Evolutionary conservation across 2,329 filamentous ascomycete species (phyloP), one percentile per base, ranked within the genome.

Genomic region (Monilinia laxa): DNA sequence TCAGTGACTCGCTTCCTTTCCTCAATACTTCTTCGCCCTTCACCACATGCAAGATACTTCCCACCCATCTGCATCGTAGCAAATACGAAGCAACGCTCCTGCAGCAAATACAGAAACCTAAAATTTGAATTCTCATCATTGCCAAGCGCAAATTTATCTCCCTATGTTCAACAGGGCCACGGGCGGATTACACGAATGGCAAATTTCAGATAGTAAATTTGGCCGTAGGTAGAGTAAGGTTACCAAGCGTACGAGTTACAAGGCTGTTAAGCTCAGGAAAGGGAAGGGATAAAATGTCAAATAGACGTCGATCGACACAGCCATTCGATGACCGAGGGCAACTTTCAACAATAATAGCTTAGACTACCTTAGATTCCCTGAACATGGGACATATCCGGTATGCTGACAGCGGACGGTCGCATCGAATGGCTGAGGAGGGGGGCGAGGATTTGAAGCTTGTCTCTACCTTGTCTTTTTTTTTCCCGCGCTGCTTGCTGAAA

Each of bases 401-500:
- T 23, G 57, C 42, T 59, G 56, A 59, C 57, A 18, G 12, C 56
- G 25, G 40, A 31, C 40, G 56, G 40, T 59, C 40, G 40, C 25
- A 58, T 58, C 56, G 56, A n/a, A 47, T 59, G 57, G 57, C 45
- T 49, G 45, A 51, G 12, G 20, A n/a, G 7, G 20, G n/a, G 4
- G 40, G 25, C 25, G 42, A 59, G 42, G 42, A 49, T 59, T 35
- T 35, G 42, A 28, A 58, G 57, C 57, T 59, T 59, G 57, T 23
- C 38, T 11, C 49, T 49, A n/a, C 57, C 45, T 35, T 59, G 57
- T 18, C 14, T 35, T 35, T 35, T 59, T 47, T 18, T 60, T 20
- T 60, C 57, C 57, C 57, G 57, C 57, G 45, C 57, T 51, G 57
- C 18, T 35, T 59, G 42, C 57, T 49, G 42, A 59, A 49, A 31